A percentile compares a stretch with the other conserved stretches of the same genome.
These are phyloP conservation scores for Zasmidium cellare DNA, from an alignment of 2,329 filamentous ascomycete genomes.

Conservation along the genomic window DNA sequence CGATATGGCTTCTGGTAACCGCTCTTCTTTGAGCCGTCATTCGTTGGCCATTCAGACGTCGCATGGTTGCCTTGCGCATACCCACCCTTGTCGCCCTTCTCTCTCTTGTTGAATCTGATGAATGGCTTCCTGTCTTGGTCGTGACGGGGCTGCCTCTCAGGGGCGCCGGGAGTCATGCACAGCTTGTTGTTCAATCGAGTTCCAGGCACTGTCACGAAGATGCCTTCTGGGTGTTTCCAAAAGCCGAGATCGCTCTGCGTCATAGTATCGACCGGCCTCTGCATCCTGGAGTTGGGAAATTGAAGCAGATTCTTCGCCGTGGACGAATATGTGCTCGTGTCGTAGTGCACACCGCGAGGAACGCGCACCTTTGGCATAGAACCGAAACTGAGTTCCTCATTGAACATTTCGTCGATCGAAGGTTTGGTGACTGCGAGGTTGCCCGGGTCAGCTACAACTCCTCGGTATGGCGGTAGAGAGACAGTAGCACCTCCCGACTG, in stretches of 20 bases:
- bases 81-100: slow-evolving; percentile 3
- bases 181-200: slow-evolving; percentile 26
- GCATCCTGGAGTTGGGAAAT: slow-evolving; percentile 15
- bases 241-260: slow-evolving; percentile 16
- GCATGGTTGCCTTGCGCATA: not conserved
- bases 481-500: slow-evolving; percentile 64
- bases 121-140: slow-evolving; percentile 21
- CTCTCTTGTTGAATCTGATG: slow-evolving; percentile 17
- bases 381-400: slow-evolving; percentile 48
- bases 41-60: not conserved
- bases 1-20: slow-evolving; percentile 4
- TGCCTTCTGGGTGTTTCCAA: slow-evolving; percentile 23
- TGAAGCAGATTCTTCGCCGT: slow-evolving; percentile 24
- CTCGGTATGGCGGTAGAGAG: slow-evolving; percentile 57
- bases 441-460: slow-evolving; percentile 34
- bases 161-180: slow-evolving; percentile 12
- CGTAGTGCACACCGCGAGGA: slow-evolving; percentile 29
- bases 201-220: slow-evolving; percentile 29
- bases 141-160: slow-evolving; percentile 6
- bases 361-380: slow-evolving; percentile 41
- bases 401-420: slow-evolving; percentile 43
- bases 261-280: slow-evolving; percentile 17
- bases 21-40: not conserved
- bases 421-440: slow-evolving; percentile 40
- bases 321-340: slow-evolving; percentile 9